phyloP scores from a whole-genome alignment of 345 rosid genomes.

The Salix arbutifolia region DNA sequence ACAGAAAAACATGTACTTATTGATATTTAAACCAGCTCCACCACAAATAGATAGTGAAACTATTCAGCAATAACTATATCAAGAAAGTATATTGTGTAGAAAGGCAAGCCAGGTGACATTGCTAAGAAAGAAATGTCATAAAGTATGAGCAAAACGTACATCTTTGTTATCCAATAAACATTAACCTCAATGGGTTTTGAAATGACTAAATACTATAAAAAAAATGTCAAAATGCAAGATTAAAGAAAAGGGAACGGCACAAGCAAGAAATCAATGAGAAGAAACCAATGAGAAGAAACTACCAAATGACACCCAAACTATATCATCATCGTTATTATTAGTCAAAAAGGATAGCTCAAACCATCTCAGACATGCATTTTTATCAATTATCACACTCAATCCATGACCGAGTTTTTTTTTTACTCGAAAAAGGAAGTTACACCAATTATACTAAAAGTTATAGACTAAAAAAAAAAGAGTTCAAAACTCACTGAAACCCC shows the following conservation, averaged over 20 bases:
- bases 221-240: background rate
- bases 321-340: conserved; percentile 6
- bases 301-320: background rate
- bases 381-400: conserved; percentile 15
- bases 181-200: background rate
- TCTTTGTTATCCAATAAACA: background rate
- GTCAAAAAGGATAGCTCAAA: conserved; percentile 8
- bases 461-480: background rate
- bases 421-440: background rate
- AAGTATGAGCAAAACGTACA: background rate
- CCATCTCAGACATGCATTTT: conserved; percentile 25
- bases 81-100: background rate
- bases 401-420: conserved; percentile 13
- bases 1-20: background rate
- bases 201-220: background rate
- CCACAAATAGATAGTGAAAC: background rate
- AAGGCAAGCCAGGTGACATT: background rate
- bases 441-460: conserved; percentile 3
- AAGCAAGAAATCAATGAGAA: background rate
- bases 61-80: background rate
- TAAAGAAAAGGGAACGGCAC: background rate
- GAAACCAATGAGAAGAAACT: background rate
- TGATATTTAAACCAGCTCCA: background rate
- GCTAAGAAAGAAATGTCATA: background rate
- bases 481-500: conserved; percentile 24